These are phyloP conservation scores for Fusarium sarcochroum DNA, from an alignment of 2,329 filamentous ascomycete species.

Conservation along the genomic window DNA sequence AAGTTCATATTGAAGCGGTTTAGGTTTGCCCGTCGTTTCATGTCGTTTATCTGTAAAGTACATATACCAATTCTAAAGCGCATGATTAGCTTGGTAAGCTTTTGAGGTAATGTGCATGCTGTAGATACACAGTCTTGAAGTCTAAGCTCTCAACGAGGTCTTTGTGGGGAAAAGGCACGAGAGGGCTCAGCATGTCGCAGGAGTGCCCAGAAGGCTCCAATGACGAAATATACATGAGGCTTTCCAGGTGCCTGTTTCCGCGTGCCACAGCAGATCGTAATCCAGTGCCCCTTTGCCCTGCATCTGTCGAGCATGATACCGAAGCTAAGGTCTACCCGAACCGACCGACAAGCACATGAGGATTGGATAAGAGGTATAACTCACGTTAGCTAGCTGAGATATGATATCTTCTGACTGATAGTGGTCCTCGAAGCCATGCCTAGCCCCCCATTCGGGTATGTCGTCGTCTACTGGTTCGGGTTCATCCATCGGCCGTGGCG, in stretches of 20 bases:
- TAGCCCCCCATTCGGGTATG: constrained; percentile 68
- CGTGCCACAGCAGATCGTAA: constrained; percentile 10
- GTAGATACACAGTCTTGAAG: background rate
- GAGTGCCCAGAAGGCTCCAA: background rate
- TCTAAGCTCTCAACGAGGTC: background rate
- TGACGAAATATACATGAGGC: background rate
- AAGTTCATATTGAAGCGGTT: constrained; percentile 74
- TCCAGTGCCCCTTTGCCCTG: constrained; percentile 5
- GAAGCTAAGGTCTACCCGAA: constrained; percentile 54
- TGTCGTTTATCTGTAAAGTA: constrained; percentile 99
- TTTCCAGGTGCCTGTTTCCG: background rate
- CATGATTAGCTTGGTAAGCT: constrained; percentile 26
- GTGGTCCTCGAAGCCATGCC: constrained; percentile 94
- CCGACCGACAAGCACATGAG: constrained; percentile 23
- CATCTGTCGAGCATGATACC: constrained; percentile 15
- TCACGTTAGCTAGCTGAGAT: constrained; percentile 83
- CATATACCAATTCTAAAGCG: constrained; percentile 93
- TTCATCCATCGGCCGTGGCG: constrained; percentile 58
- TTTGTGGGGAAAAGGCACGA: background rate
- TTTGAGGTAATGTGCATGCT: background rate
- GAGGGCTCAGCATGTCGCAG: background rate
- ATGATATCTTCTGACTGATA: constrained; percentile 93
- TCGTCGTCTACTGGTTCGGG: constrained; percentile 61
- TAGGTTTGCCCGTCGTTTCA: constrained; percentile 91
- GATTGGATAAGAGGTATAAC: constrained; percentile 53